phyloP scores from a whole-genome alignment of 1,284 basidiomycete species.

The Psilocybe mexicana region DNA sequence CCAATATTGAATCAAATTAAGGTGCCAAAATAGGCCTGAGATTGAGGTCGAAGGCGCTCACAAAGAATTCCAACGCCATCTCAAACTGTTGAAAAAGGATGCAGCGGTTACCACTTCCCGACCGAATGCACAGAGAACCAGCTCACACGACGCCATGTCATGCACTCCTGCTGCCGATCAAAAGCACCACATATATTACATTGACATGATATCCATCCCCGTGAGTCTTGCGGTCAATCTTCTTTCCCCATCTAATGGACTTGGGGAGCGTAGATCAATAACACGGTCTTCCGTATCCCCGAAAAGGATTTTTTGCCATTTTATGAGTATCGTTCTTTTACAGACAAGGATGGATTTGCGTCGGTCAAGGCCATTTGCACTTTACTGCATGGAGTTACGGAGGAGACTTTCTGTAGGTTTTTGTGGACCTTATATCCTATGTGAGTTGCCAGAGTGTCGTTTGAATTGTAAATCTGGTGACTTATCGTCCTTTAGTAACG shows the following conservation, averaged over 20 bases:
- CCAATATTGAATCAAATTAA: neutral
- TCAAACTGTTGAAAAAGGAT: too few relatives aligned
- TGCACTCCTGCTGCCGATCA: neutral
- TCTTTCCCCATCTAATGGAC: neutral
- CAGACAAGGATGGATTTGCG: neutral
- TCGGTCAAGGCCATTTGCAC: neutral
- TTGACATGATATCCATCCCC: neutral
- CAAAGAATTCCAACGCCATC: too few relatives aligned
- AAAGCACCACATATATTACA: neutral
- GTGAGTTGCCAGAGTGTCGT: neutral
- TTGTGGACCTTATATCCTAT: neutral
- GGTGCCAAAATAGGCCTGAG: neutral
- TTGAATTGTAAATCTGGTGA: neutral
- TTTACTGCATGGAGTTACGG: neutral
- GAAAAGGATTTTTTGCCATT: neutral
- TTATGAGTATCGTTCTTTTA: neutral
- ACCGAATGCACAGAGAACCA: too few relatives aligned
- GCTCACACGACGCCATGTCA: neutral
- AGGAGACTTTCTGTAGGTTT: neutral
- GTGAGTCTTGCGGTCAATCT: neutral
- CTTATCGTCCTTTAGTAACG: neutral
- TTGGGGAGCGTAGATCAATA: neutral
- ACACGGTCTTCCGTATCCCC: neutral
- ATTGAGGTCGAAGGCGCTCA: neutral
- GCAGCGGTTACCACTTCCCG: too few relatives aligned